Evolutionary conservation across 306 rosid genomes (phyloP).

Genomic region (Ormosia emarginata): DNA sequence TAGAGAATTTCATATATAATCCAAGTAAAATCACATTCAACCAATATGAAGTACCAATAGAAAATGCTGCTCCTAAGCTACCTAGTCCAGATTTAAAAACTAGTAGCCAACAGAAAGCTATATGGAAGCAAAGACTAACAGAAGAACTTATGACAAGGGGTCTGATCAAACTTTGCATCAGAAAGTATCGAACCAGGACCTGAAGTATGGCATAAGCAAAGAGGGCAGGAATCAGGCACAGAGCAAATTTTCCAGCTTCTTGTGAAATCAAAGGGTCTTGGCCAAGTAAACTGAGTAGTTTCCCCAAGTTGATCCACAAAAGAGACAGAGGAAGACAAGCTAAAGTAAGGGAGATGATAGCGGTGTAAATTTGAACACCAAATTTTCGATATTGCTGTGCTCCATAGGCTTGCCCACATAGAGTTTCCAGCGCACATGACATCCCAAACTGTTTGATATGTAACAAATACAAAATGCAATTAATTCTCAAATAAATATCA

Average conservation of each 20-base stretch:
- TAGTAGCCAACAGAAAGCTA: constrained; percentile 65
- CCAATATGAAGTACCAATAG: constrained; percentile 78
- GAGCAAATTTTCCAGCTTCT: constrained; percentile 65
- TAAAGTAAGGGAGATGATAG: constrained; percentile 48
- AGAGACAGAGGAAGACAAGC: constrained; percentile 59
- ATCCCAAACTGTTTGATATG: constrained; percentile 52
- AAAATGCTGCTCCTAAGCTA: constrained; percentile 71
- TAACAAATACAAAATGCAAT: not conserved
- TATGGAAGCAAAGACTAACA: constrained; percentile 51
- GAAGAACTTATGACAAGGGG: constrained; percentile 60
- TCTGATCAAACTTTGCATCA: constrained; percentile 55
- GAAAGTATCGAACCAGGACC: constrained; percentile 56
- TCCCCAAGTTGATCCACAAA: constrained; percentile 60
- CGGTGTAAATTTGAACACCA: constrained; percentile 53
- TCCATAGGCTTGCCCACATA: constrained; percentile 69
- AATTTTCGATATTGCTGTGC: constrained; percentile 54
- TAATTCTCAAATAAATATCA: not conserved
- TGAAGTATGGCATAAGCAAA: constrained; percentile 70
- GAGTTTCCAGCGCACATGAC: constrained; percentile 68
- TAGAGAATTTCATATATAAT: constrained; percentile 49
- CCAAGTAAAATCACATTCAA: constrained; percentile 62
- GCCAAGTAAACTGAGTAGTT: constrained; percentile 51
- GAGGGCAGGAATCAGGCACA: constrained; percentile 72
- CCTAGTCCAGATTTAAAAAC: constrained; percentile 59
- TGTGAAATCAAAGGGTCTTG: constrained; percentile 81